Base-by-base conservation (phyloP, 768 basidiomycete species). In the Leucogyrophana mollusca region DNA sequence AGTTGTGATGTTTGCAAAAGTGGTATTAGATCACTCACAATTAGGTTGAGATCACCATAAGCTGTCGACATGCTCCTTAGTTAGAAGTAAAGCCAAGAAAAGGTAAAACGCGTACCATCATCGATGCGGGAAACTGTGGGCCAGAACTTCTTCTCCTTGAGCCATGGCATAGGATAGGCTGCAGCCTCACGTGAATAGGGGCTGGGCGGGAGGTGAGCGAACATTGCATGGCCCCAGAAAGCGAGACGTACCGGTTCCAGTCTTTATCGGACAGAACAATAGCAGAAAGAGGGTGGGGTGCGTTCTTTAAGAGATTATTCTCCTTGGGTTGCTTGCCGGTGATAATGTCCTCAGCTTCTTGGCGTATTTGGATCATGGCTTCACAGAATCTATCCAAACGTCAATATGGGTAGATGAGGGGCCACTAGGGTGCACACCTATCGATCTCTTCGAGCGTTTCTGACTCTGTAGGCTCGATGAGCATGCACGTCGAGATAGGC, bases 381-480 rank as follows among this genome's bases (percentile, higher is more conserved):
- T 98, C 92, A 68, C 95, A 96, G 74, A 99, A 98, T 59, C 90
- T 90, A 50, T 30, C 38, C 24, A 38, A 24, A 24, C 17, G 44
- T 17, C 2, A 41, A 36, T 10, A 35, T 21, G 14, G 17, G 13
- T 34, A 40, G n/a, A n/a, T 0, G 21, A 48, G 44, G 16, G 21
- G 7, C 14, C 14, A n/a, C 9, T 24, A 18, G 37, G 8, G 18
- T 18, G 54, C 70, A 38, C 50, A 89, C 83, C 86, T 80, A 59
- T 98, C 92, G 43, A 98, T 80, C 65, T 97, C 95, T 50, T 94
- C 88, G 22, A 96, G 75, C 0, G 90, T 83, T 70, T 98, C 95
- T 0, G 91, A 94, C 66, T 98, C 95, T 2, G 95, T 98, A 5
- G 95, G 95, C 68, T 98, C 95, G 52, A 97, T 96, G 43, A 96